Evolutionary conservation across 768 basidiomycete genomes (phyloP), one percentile per base, ranked within the genome.

Genomic region (Leucosporidium scottii): DNA sequence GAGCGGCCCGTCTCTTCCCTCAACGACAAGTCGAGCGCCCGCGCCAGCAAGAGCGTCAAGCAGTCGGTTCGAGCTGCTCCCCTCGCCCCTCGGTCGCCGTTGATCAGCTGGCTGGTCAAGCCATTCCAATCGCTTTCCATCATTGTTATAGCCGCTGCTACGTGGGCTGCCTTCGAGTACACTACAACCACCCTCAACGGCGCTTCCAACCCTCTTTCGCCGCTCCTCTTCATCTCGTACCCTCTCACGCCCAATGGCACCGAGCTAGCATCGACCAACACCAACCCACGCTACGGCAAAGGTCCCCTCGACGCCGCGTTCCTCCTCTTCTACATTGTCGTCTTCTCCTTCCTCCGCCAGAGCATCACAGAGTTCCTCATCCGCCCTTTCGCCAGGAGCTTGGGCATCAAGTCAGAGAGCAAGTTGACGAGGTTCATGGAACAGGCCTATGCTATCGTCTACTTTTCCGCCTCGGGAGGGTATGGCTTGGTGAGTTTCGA

Each of bases 281-380:
- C 82, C 7, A 78, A 80, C 9, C 74, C 80, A 49, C 65, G 65
- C 23, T 76, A 74, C 65, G 72, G 65, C 63, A 74, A 97, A 92
- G 79, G 84, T 84, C 21, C 88, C 82, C 62, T 69, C 67, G 94
- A 98, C 76, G 69, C 92, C 13, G 75, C 83, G 21, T 99, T 99
- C 79, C 73, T 97, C 56, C 82, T 82, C 4, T 93, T 90, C 78
- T 82, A 93, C 75, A 81, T 97, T 78, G 80, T 98, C 59, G 85
- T 94, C 74, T 98, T 88, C 80, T 93, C 91, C 2, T 89, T 92
- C 76, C 72, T 93, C 53, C 86, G 94, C 36, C 92, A 97, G 78
- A 75, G 81, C 54, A 76, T 91, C 77, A 84, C 87, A 23, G 71
- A 88, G 74, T 84, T 83, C 64, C 47, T 91, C 17, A 85, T 86